These are phyloP conservation scores for Candida tallmaniae DNA, from an alignment of 805 yeast species.

Conservation along the genomic window DNA sequence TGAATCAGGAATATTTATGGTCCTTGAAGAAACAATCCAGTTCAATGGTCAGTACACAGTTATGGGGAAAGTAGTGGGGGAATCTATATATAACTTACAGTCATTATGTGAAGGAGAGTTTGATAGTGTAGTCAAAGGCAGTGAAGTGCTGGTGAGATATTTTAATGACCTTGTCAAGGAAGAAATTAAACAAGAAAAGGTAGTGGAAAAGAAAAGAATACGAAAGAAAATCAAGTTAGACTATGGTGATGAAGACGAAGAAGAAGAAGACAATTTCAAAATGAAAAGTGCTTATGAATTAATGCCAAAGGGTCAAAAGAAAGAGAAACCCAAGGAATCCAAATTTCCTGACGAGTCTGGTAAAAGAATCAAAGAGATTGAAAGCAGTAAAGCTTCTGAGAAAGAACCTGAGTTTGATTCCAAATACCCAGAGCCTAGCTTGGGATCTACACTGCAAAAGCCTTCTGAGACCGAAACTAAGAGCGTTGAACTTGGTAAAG, in stretches of 20 bases:
- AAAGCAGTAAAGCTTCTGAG: no score
- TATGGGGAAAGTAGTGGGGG: conserved; percentile 58
- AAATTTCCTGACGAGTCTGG: background rate
- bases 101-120: conserved; percentile 47
- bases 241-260: conserved; percentile 33
- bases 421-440: background rate
- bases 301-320: background rate
- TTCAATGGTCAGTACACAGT: conserved; percentile 14
- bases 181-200: background rate
- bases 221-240: conserved; percentile 26
- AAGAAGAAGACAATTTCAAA: conserved; percentile 23
- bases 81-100: conserved; percentile 48
- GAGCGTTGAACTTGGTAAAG: no score
- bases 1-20: conserved; percentile 20
- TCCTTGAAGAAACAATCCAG: conserved; percentile 16
- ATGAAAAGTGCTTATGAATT: conserved; percentile 43
- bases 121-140: conserved; percentile 32
- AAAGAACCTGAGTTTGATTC: no score
- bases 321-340: background rate
- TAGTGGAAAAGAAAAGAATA: conserved; percentile 9
- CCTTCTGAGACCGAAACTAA: no score
- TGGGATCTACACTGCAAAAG: background rate
- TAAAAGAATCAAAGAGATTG: background rate
- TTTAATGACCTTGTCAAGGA: conserved; percentile 35
- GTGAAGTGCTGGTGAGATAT: conserved; percentile 43